Evolutionary conservation across 176 grass and related monocot species (phyloP).

Genomic region (Oryza glaberrima): DNA sequence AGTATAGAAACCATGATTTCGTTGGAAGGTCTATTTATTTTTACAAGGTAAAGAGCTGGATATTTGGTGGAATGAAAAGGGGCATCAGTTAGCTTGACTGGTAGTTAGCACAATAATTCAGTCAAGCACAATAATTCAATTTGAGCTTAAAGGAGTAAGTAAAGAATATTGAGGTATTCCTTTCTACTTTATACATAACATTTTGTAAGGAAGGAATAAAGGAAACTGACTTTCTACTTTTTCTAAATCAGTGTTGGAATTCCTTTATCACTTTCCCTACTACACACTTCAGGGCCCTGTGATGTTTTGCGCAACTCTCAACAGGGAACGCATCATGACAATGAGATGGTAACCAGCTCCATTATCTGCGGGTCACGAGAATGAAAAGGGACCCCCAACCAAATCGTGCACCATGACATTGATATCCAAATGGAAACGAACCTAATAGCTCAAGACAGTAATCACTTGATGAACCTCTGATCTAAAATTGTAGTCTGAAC

Average conservation of each 20-base stretch:
- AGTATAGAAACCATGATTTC: neutral
- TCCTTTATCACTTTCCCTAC: neutral
- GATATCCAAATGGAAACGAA: neutral
- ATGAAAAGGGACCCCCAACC: neutral
- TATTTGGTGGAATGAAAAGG: neutral
- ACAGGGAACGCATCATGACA: neutral
- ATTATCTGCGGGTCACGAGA: neutral
- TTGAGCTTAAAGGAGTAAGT: neutral
- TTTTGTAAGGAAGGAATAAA: constrained; percentile 51
- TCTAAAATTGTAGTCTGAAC: neutral
- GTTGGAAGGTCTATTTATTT: neutral
- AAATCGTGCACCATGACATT: neutral
- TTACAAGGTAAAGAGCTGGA: neutral
- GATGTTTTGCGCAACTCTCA: neutral
- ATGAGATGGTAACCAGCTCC: neutral
- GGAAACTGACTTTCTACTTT: neutral
- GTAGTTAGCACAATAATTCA: neutral
- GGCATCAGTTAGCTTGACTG: neutral
- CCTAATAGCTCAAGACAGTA: neutral
- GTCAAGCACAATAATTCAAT: neutral
- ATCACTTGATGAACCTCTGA: neutral
- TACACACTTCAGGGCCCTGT: neutral
- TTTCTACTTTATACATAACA: constrained; percentile 21
- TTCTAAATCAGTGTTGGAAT: neutral
- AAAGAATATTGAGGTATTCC: constrained; percentile 1